These are phyloP conservation scores for Backusella mclennaniae DNA, from an alignment of 192 early-diverging fungal genomes.

Conservation along the genomic window DNA sequence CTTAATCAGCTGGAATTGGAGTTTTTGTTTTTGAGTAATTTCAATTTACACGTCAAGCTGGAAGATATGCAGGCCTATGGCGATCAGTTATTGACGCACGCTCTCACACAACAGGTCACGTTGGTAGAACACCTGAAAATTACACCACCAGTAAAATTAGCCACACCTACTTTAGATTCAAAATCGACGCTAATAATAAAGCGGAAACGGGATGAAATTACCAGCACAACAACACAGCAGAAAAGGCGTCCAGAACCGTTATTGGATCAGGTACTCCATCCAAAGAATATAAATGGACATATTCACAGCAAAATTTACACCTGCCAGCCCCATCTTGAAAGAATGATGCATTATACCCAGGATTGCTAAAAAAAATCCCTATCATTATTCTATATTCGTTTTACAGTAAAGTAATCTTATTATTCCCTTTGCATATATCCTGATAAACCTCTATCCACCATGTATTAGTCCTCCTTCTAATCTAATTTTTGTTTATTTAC, in stretches of 20 bases:
- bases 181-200: not conserved
- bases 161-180: slow-evolving; percentile 5
- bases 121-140: slow-evolving; percentile 4
- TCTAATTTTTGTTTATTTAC: not conserved
- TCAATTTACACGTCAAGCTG: slow-evolving; percentile 64
- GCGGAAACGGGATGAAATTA: not conserved
- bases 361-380: not conserved
- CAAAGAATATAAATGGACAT: not conserved
- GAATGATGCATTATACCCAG: slow-evolving; percentile 1
- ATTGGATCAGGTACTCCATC: not conserved
- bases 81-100: slow-evolving; percentile 52
- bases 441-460: not conserved
- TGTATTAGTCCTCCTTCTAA: not conserved
- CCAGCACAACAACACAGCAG: not conserved
- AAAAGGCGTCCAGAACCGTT: not conserved
- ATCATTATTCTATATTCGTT: not conserved
- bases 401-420: not conserved
- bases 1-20: slow-evolving; percentile 76
- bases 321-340: not conserved
- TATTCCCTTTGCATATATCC: not conserved
- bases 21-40: slow-evolving; percentile 68
- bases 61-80: slow-evolving; percentile 63
- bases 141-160: not conserved
- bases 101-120: slow-evolving; percentile 6
- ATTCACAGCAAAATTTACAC: not conserved